A percentile compares a stretch with the other conserved stretches of the same genome.
Conservation (phyloP, 352 stramenopile genomes). For the Globisporangium nodosum region DNA sequence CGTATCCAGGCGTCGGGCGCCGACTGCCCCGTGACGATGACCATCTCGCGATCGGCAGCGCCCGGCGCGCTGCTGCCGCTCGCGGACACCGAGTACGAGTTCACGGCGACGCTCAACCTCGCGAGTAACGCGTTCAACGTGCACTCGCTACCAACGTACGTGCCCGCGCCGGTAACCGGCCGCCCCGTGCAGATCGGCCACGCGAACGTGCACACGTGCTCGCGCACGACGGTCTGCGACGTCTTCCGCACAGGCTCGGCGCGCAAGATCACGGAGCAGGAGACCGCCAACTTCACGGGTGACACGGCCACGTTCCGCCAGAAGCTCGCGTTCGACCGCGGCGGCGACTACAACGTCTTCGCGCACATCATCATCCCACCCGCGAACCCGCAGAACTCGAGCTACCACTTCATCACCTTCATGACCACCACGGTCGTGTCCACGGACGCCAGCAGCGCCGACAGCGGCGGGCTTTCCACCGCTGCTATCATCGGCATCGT, state of each 20-base stretch:
- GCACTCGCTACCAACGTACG: conserved; percentile 44
- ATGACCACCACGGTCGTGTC: conserved; percentile 34
- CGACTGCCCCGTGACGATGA: conserved; percentile 58
- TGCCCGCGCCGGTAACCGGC: conserved; percentile 46
- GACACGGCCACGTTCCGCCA: conserved; percentile 56
- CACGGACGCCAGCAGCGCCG: conserved; percentile 9
- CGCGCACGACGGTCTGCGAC: conserved; percentile 60
- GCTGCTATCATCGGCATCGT: conserved; percentile 38
- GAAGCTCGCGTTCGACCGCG: conserved; percentile 37
- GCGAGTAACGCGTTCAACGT: conserved; percentile 62
- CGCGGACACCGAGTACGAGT: conserved; percentile 52
- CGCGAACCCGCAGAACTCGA: conserved; percentile 41
- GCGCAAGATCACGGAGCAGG: conserved; percentile 62
- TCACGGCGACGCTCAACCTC: conserved; percentile 72
- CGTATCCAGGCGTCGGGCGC: conserved; percentile 29
- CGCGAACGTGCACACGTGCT: conserved; percentile 74
- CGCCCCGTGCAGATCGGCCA: conserved; percentile 64
- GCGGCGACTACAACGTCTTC: conserved; percentile 67
- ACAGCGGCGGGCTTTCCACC: conserved; percentile 26
- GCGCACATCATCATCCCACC: conserved; percentile 69
- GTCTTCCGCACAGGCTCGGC: conserved; percentile 61
- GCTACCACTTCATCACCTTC: conserved; percentile 79
- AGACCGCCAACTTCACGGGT: conserved; percentile 75
- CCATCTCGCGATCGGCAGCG: conserved; percentile 35
- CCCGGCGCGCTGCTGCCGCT: conserved; percentile 23